A percentile compares a stretch with the other conserved stretches of the same genome.
These are phyloP conservation scores for Irpex sp. DNA, from an alignment of 1,284 basidiomycete genomes.

Conservation along the genomic window DNA sequence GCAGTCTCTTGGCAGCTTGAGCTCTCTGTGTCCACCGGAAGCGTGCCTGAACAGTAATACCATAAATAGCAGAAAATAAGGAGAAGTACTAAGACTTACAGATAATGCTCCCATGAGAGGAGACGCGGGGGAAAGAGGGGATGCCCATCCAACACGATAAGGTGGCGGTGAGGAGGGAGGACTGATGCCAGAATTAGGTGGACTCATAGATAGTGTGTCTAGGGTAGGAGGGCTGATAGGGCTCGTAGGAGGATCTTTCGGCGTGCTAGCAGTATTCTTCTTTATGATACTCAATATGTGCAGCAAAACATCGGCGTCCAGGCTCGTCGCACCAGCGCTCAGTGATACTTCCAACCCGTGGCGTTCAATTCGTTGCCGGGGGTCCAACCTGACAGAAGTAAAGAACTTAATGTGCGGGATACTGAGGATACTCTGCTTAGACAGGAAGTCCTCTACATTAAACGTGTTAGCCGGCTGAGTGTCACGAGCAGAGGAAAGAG, in stretches of 20 bases:
- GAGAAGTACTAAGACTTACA: conserved; percentile 27
- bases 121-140: conserved; percentile 28
- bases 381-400: conserved; percentile 54
- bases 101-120: conserved; percentile 40
- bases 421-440: conserved; percentile 34
- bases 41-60: conserved; percentile 1
- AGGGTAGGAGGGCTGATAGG: neutral
- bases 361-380: conserved; percentile 50
- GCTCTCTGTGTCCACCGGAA: conserved; percentile 8
- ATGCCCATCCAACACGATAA: conserved; percentile 21
- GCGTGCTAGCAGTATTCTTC: conserved; percentile 12
- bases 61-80: neutral
- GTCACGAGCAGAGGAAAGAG: neutral
- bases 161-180: conserved; percentile 16
- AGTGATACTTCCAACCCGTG: conserved; percentile 50
- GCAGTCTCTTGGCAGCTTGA: conserved; percentile 1
- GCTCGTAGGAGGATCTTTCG: neutral
- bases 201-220: neutral
- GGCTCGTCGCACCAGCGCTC: conserved; percentile 41
- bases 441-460: conserved; percentile 15
- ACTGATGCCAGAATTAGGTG: neutral
- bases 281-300: conserved; percentile 32
- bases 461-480: neutral
- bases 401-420: conserved; percentile 42
- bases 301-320: conserved; percentile 46